Evolutionary conservation across 306 rosid genomes (phyloP), one percentile per base, ranked within the genome.

Genomic region (Biancaea sappan): DNA sequence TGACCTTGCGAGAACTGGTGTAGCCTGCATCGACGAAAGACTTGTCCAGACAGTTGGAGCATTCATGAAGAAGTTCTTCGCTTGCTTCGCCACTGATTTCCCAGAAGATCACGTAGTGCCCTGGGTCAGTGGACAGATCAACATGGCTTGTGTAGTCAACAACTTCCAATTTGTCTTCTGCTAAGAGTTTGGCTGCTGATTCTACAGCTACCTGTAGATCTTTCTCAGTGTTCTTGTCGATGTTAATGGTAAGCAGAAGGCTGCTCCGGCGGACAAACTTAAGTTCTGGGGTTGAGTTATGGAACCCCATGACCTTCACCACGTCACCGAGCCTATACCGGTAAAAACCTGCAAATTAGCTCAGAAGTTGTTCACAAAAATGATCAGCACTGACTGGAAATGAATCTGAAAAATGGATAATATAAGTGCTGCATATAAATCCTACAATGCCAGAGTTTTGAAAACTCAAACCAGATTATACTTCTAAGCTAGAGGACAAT

Each of bases 41-140:
- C 68, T 67, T 76, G 73, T 95, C 99, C 77, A 95, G 22, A 41
- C 87, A 74, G 75, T 87, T 88, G 87, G 93, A 87, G 72, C 99
- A 95, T 56, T 92, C 99, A 24, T 76, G 6, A 1, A 95, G 85
- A 10, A 87, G 72, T 32, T 87, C 90, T 24, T 88, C 87, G 28
- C 77, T 87, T 21, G 88, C 86, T 40, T 90, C 97, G 0, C 99
- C 96, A 40, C 68, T 95, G 16, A 90, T 62, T 80, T 92, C 99
- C 96, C 88, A 90, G 62, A 88, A 90, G 19, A 95, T 86, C 2
- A 95, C 98, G 76, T 95, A 95, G 86, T 87, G 96, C 0, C 97
- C 99, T 6, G 94, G 98, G 1, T 92, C 88, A 4, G 61, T 80
- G 66, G 96, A 87, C 22, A 76, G 1, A 47, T 92, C 97, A 6